phyloP scores from a whole-genome alignment of 2,329 filamentous ascomycete genomes.

The Lachnellula arida region DNA sequence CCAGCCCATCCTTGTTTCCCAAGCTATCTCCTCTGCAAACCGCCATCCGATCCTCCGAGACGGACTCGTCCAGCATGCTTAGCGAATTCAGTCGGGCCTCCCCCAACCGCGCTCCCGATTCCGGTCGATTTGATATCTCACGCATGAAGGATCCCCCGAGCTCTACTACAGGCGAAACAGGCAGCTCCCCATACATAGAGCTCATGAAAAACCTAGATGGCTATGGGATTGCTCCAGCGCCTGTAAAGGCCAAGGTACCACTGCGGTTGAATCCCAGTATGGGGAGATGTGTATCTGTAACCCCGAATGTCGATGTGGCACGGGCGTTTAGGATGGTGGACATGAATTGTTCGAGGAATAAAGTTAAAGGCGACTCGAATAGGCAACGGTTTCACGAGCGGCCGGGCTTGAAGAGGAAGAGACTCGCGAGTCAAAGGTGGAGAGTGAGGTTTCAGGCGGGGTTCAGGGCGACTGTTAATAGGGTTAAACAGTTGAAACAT shows the following conservation, averaged over 20 bases:
- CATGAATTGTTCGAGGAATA: slow-evolving; percentile 47
- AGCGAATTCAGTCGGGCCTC: neutral
- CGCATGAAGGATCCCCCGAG: too few species aligned
- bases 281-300: slow-evolving; percentile 22
- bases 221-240: neutral
- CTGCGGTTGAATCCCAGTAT: slow-evolving; percentile 25
- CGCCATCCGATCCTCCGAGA: neutral
- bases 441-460: slow-evolving; percentile 61
- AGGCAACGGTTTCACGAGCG: slow-evolving; percentile 70
- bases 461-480: slow-evolving; percentile 58
- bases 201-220: neutral
- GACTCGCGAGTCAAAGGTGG: slow-evolving; percentile 66
- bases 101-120: too few species aligned
- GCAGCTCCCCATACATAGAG: neutral
- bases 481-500: slow-evolving; percentile 65
- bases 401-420: slow-evolving; percentile 71
- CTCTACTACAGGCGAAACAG: too few species aligned
- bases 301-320: slow-evolving; percentile 21
- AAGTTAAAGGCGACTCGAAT: slow-evolving; percentile 49
- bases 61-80: slow-evolving; percentile 12
- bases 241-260: neutral
- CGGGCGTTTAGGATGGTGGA: slow-evolving; percentile 34
- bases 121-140: too few species aligned
- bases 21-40: neutral
- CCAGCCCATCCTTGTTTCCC: neutral